These are phyloP conservation scores for Chenopodium suecicum DNA, from an alignment of 148 eudicot genomes.

Conservation along the genomic window DNA sequence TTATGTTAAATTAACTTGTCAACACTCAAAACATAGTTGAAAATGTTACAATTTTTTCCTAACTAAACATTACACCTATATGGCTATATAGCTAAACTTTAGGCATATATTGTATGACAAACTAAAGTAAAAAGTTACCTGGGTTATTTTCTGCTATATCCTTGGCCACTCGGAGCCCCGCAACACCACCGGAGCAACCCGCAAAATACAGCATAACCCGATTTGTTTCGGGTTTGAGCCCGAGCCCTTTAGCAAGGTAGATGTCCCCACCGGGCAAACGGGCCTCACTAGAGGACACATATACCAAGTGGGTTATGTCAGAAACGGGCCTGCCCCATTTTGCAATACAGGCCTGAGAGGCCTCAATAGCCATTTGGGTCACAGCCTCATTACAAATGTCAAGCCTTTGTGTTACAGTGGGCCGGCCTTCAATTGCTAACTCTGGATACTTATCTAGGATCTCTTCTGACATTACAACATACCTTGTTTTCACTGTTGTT, in stretches of 20 bases:
- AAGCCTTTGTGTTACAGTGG: conserved; percentile 79
- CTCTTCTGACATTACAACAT: conserved; percentile 96
- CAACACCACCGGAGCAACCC: conserved; percentile 95
- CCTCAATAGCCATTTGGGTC: conserved; percentile 91
- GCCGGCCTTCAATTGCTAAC: conserved; percentile 74
- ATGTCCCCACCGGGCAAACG: conserved; percentile 91
- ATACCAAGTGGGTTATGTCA: conserved; percentile 89
- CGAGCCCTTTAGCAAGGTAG: conserved; percentile 79
- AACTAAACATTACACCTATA: not conserved
- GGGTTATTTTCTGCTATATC: conserved; percentile 97
- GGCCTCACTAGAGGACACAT: conserved; percentile 94
- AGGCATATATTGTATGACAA: not conserved
- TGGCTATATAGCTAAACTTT: not conserved
- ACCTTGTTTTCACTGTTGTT: conserved; percentile 93
- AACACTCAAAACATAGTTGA: too few species aligned
- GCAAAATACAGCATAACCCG: conserved; percentile 81
- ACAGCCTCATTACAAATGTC: conserved; percentile 94
- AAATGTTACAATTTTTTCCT: too few species aligned
- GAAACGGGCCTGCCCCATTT: conserved; percentile 74
- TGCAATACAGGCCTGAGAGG: conserved; percentile 67
- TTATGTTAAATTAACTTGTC: too few species aligned
- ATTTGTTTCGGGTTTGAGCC: conserved; percentile 63
- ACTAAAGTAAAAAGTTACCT: conserved; percentile 29
- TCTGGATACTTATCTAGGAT: conserved; percentile 82
- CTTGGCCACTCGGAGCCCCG: conserved; percentile 86